Evolutionary conservation across 2,329 filamentous ascomycete genomes (phyloP), one percentile per base, ranked within the genome.

Genomic region (Calonectria hawksworthii): DNA sequence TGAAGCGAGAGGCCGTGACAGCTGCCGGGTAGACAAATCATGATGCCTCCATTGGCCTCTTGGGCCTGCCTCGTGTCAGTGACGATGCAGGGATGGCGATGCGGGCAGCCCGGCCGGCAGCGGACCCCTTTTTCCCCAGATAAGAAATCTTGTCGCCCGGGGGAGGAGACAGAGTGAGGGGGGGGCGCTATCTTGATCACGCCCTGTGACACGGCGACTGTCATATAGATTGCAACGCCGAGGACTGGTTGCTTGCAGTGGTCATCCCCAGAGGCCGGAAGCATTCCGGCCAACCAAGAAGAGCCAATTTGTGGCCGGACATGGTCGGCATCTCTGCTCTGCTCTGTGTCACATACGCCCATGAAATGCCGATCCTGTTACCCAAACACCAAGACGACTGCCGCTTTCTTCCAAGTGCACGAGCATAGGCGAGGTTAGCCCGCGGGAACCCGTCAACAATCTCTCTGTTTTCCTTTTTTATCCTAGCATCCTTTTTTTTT

Each of bases 281-380:
- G 65, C 2, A 67, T 84, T 84, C 82, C 83, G 82, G 83, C 82
- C 82, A 82, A 63, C 56, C 34, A 63, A 28, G 71, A 61, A 71
- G 59, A 74, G 78, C 80, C 74, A 69, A 72, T 71, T 51, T 26
- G 59, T 72, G 74, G 75, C 75, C 79, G 78, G 78, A 74, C 80
- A 79, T 72, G 76, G 44, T 75, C 78, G 80, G 79, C 74, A 78
- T 50, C 50, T 28, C 44, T 18, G 21, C 41, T 5, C 8, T 10
- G 4, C 10, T 13, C 30, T 63, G 56, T 41, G 56, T 63, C 56
- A 63, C 56, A 28, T 63, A 63, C 56, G 56, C 56, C 56, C 56
- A 63, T 63, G 56, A 63, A 63, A 28, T 63, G 56, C 56, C 56
- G 56, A 63, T 63, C 56, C 36, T 26, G 54, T 34, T 68, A 66